Percentiles rank a stretch among this genome's conserved stretches.
phyloP scores from a whole-genome alignment of 1,139 yeast genomes.

The Candida neerlandica region DNA sequence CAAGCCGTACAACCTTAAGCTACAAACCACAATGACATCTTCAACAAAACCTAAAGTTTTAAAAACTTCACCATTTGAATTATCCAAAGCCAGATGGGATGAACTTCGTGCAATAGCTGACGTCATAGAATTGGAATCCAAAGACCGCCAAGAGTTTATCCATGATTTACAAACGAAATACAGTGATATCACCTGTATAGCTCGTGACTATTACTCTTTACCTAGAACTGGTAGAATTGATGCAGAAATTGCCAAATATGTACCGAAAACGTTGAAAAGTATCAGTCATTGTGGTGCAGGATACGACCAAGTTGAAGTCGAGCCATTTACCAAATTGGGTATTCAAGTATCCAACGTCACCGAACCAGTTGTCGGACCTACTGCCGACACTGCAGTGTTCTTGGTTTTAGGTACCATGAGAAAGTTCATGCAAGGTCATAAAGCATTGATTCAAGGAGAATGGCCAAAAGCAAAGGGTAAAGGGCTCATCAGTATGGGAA shows the following conservation, averaged over 20 bases:
- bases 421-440: conserved; percentile 51
- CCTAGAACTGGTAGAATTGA: conserved; percentile 71
- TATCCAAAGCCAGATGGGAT: conserved; percentile 60
- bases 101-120: conserved; percentile 48
- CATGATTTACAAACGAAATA: conserved; percentile 50
- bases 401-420: conserved; percentile 66
- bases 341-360: conserved; percentile 77
- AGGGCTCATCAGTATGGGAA: conserved; percentile 29
- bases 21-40: background rate
- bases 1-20: no score
- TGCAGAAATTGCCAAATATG: conserved; percentile 57
- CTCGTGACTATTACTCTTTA: conserved; percentile 52
- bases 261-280: conserved; percentile 64
- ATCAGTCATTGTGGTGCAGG: conserved; percentile 90
- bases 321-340: conserved; percentile 44
- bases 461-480: conserved; percentile 42
- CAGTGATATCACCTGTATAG: conserved; percentile 46
- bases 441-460: conserved; percentile 52
- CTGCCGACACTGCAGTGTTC: conserved; percentile 77
- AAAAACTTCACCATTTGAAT: conserved; percentile 54
- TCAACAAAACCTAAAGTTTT: conserved; percentile 51
- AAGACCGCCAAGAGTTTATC: conserved; percentile 50
- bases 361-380: conserved; percentile 69
- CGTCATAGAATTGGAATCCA: conserved; percentile 48
- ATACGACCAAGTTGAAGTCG: conserved; percentile 75